Evolutionary conservation across 2,329 filamentous ascomycete species (phyloP), one percentile per base, ranked within the genome.

Genomic region (Sphaerulina vaccinii): DNA sequence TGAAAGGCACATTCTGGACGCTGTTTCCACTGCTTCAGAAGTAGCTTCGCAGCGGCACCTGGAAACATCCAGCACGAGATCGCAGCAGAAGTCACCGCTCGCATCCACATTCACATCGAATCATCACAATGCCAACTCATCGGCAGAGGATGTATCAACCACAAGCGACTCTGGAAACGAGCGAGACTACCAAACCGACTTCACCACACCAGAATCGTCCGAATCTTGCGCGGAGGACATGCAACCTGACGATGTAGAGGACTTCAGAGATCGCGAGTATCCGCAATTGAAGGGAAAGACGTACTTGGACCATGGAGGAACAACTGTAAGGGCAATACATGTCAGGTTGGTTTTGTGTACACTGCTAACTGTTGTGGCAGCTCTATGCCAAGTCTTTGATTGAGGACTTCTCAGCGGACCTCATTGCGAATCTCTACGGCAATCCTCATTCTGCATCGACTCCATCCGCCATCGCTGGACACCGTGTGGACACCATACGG

Each of bases 361-460:
- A 15, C 18, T 19, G 42, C 53, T 52, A 45, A 59, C 54, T 18
- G 37, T 36, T 13, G 22, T 41, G 21, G 38, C 39, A 69, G 65
- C 75, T 83, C 35, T 83, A 82, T 60, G 77, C 82, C 38, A 78
- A 73, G 56, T 82, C 82, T 21, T 73, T 83, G 29, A 71, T 85
- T 35, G 73, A 77, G 39, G 71, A 72, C 19, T 84, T 85, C 65
- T 75, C 79, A 5, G 65, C 61, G 15, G 78, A 82, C 58, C 76
- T 86, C 67, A 70, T 77, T 35, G 63, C 71, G 27, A 79, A 77
- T 54, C 72, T 87, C n/a, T 84, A 84, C 60, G 83, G 83, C 9
- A 87, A 87, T 59, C 84, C 84, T 2, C 85, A 87, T 64, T 87
- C 84, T 1, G 76, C 80, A 57, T 83, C 82, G 32, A 72, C 75